phyloP scores from a whole-genome alignment of 2,329 filamentous ascomycete species.

The Talaromyces marneffei region DNA sequence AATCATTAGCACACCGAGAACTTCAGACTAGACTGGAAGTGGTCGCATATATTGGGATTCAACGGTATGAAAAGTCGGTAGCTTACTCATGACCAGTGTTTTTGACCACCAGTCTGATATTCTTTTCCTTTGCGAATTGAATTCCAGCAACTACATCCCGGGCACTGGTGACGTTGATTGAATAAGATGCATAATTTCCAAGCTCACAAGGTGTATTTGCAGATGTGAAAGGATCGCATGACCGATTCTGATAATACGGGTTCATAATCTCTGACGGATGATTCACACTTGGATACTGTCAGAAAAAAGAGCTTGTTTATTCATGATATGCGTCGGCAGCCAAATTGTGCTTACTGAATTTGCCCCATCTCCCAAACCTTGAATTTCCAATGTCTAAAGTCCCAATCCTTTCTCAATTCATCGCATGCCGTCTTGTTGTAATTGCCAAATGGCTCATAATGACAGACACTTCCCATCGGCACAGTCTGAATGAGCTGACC shows the following conservation, averaged over 20 bases:
- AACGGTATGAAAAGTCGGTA: background rate
- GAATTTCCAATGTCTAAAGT: background rate
- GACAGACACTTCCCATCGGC: background rate
- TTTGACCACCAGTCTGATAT: background rate
- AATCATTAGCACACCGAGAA: too few species aligned
- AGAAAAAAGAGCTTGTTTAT: background rate
- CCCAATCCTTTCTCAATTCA: background rate
- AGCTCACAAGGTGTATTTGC: background rate
- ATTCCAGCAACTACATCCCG: background rate
- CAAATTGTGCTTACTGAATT: background rate
- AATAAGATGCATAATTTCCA: background rate
- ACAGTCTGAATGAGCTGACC: background rate
- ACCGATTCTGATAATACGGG: background rate
- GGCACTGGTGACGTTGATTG: background rate
- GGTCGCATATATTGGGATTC: too few species aligned
- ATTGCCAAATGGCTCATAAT: background rate
- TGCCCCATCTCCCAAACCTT: background rate
- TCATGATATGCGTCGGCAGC: too few species aligned
- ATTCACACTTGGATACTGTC: background rate
- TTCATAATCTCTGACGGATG: background rate
- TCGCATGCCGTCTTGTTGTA: background rate
- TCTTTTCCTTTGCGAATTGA: background rate
- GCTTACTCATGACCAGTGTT: background rate
- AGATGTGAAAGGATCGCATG: background rate
- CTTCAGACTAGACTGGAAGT: too few species aligned